Base-by-base conservation (phyloP, 768 basidiomycete genomes). In the Neoboletus magnificus region DNA sequence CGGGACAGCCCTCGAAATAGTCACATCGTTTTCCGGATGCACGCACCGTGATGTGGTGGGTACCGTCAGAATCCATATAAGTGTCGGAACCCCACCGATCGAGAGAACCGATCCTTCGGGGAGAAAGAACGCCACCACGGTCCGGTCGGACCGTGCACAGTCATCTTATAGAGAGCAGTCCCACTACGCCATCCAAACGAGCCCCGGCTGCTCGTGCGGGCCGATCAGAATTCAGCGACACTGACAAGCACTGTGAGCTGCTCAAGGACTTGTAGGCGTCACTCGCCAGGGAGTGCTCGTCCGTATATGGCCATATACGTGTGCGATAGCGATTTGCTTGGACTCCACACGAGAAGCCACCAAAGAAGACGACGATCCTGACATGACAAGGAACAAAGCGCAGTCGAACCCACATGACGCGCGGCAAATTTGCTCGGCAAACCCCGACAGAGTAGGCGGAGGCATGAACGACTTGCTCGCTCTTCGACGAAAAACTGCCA, bases 341-440 rank as follows among this genome's bases (percentile, higher is more conserved):
- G 35, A 25, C 4, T 16, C 32, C 0, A 37, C 6, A 47, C 1
- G 45, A 35, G 51, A 52, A 57, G 55, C 49, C 63, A 67, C 41
- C 50, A 54, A 48, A 47, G 66, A 67, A 66, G 65, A 30, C 48
- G 66, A 55, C 66, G 52, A 66, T 66, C 65, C 27, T 44, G 60
- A 57, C 65, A 60, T 2, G 63, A 62, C 65, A 57, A 18, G 36
- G 18, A 60, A 47, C 41, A 40, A 56, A 41, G 39, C 41, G 37
- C 50, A 0, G 15, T 32, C 51, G 65, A 66, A 62, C 33, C 0
- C 42, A 12, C 37, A 52, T 42, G 42, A 53, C 55, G 60, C 57
- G 37, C 46, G 25, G 55, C 35, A 42, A 56, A 39, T 33, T 54
- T 30, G 23, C 25, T 29, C 62, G 62, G 66, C 41, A 54, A 55